Conservation (phyloP, 2,329 filamentous ascomycete genomes). For the Apiospora koreana region DNA sequence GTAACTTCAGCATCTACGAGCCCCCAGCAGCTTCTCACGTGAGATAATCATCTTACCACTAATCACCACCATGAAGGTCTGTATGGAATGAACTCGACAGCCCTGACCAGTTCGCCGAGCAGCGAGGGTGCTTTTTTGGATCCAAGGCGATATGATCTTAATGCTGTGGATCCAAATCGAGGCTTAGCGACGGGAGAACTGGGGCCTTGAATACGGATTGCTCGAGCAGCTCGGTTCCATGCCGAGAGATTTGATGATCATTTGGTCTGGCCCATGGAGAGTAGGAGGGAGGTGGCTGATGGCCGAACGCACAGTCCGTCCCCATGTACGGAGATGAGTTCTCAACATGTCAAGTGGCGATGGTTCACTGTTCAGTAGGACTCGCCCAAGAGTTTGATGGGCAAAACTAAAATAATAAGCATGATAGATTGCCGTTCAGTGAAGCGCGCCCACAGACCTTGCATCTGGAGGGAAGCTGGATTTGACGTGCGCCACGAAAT, state of each 20-base stretch:
- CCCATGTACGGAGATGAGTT: neutral
- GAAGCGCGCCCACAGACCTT: no score
- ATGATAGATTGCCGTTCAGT: neutral
- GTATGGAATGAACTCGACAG: neutral
- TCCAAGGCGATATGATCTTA: neutral
- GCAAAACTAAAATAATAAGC: neutral
- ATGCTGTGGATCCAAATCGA: neutral
- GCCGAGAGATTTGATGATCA: slow-evolving; percentile 5
- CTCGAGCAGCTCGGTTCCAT: slow-evolving; percentile 1
- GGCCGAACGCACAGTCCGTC: slow-evolving; percentile 2
- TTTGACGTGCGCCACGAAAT: neutral
- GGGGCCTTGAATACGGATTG: neutral
- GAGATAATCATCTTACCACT: neutral
- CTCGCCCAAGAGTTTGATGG: neutral
- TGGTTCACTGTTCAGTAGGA: neutral
- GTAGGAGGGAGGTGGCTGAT: neutral
- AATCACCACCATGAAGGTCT: neutral
- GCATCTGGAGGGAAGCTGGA: no score
- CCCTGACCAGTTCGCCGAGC: neutral
- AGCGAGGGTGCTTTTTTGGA: neutral
- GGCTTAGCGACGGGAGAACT: neutral
- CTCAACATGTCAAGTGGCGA: slow-evolving; percentile 3
- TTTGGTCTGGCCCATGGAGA: neutral
- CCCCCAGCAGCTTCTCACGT: neutral
- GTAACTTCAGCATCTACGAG: neutral